These are phyloP conservation scores for Backusella morwellensis DNA, from an alignment of 192 early-diverging fungal species.

Conservation along the genomic window DNA sequence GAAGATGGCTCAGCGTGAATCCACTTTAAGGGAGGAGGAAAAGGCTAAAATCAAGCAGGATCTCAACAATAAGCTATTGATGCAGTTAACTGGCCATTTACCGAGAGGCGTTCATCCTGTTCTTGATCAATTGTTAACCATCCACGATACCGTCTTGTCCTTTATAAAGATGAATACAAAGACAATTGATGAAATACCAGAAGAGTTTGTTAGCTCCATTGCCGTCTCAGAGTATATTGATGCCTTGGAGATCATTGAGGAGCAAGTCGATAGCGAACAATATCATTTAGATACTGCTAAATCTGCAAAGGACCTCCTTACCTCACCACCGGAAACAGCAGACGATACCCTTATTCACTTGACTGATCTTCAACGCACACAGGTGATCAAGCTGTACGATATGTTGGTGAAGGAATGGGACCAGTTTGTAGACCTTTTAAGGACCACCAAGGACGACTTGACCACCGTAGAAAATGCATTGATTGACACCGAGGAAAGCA, in stretches of 20 bases:
- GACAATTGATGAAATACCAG: slow-evolving; percentile 28
- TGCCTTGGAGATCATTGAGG: slow-evolving; percentile 26
- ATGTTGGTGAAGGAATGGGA: slow-evolving; percentile 24
- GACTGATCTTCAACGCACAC: slow-evolving; percentile 26
- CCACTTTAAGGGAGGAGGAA: slow-evolving; percentile 31
- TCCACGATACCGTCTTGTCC: slow-evolving; percentile 26
- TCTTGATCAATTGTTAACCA: slow-evolving; percentile 27
- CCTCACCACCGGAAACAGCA: slow-evolving; percentile 20
- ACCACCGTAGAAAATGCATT: slow-evolving; percentile 12
- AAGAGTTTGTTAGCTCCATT: slow-evolving; percentile 9
- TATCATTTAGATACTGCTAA: background rate
- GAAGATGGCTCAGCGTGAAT: slow-evolving; percentile 24
- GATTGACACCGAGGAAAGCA: slow-evolving; percentile 13
- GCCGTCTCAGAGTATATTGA: slow-evolving; percentile 26
- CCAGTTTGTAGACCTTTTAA: slow-evolving; percentile 17
- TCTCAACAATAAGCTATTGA: slow-evolving; percentile 24
- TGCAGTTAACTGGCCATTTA: slow-evolving; percentile 35
- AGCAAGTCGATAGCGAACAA: slow-evolving; percentile 11
- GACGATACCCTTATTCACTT: slow-evolving; percentile 26
- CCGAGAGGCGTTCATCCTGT: slow-evolving; percentile 33
- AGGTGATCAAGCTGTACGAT: slow-evolving; percentile 22
- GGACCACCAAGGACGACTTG: slow-evolving; percentile 26
- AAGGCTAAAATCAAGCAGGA: slow-evolving; percentile 30
- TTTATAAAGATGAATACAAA: slow-evolving; percentile 27
- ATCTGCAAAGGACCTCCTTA: slow-evolving; percentile 20